A percentile compares a stretch with the other conserved stretches of the same genome.
phyloP scores from a whole-genome alignment of 2,329 filamentous ascomycete species.

The Alternaria brassicicola region DNA sequence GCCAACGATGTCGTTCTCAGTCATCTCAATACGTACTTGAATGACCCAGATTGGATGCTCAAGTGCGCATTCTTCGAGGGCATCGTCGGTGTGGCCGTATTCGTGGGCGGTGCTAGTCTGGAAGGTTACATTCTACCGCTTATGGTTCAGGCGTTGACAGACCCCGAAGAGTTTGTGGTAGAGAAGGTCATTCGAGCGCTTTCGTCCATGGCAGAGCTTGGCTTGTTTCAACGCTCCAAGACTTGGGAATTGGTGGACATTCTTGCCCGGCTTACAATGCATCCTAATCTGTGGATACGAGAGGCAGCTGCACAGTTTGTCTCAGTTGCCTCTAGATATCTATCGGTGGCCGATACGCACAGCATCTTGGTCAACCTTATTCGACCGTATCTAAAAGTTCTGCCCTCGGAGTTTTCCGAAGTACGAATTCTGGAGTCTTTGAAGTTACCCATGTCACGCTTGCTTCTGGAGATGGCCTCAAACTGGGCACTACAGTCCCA shows the following conservation, averaged over 20 bases:
- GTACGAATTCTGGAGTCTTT: conserved; percentile 77
- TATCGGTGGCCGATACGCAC: conserved; percentile 79
- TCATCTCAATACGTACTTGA: conserved; percentile 95
- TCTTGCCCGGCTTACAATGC: conserved; percentile 83
- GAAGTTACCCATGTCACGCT: conserved; percentile 78
- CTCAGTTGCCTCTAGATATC: conserved; percentile 73
- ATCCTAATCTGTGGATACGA: conserved; percentile 94
- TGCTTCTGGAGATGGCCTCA: conserved; percentile 83
- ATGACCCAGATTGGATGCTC: conserved; percentile 93
- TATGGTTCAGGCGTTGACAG: conserved; percentile 93
- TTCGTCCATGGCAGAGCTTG: conserved; percentile 84
- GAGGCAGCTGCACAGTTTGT: conserved; percentile 88
- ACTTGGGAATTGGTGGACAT: conserved; percentile 88
- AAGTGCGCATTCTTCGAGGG: conserved; percentile 97
- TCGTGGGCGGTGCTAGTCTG: conserved; percentile 84
- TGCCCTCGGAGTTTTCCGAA: conserved; percentile 73
- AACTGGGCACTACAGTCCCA: conserved; percentile 85
- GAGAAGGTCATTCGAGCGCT: conserved; percentile 88
- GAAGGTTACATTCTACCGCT: conserved; percentile 95
- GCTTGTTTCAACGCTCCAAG: conserved; percentile 81
- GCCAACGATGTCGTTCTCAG: conserved; percentile 96
- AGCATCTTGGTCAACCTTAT: conserved; percentile 84
- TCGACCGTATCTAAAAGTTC: conserved; percentile 78
- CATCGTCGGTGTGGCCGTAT: conserved; percentile 88
- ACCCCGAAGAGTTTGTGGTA: conserved; percentile 92